Percentiles rank a stretch among this genome's conserved stretches.
phyloP scores from a whole-genome alignment of 441 rosid genomes.

The Pelargonium myrrhifolium region DNA sequence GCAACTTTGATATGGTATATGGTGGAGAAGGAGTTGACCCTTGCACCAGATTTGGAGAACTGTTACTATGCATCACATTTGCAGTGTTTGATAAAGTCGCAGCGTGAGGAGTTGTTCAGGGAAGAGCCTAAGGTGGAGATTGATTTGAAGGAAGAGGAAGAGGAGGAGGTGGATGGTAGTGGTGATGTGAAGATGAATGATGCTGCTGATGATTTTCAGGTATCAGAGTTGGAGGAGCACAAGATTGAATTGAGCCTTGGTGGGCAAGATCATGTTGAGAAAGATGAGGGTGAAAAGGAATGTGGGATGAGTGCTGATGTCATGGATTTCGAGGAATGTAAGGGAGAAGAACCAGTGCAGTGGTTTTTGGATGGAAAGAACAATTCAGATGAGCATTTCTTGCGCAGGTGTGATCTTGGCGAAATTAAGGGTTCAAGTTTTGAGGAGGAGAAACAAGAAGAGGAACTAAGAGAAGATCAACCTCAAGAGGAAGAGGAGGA shows the following conservation, averaged over 20 bases:
- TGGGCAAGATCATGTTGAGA: conserved; percentile 18
- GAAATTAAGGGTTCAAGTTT: conserved; percentile 16
- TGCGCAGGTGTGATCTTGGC: conserved; percentile 33
- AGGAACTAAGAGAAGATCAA: conserved; percentile 9
- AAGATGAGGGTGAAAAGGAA: conserved; percentile 27
- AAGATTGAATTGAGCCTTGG: conserved; percentile 44
- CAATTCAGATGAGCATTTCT: conserved; percentile 21
- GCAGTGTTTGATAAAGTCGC: conserved; percentile 58
- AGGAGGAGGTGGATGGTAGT: conserved; percentile 1
- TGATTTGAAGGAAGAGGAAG: conserved; percentile 32
- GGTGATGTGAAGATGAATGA: conserved; percentile 6
- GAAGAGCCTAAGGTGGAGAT: conserved; percentile 31
- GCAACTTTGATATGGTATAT: conserved; percentile 70
- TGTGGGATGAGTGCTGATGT: conserved; percentile 13
- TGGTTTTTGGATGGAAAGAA: conserved; percentile 26
- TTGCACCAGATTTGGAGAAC: conserved; percentile 33
- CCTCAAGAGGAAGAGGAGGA: conserved; percentile 24
- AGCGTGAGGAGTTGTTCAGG: conserved; percentile 35
- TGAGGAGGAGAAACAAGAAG: conserved; percentile 21
- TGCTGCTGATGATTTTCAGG: conserved; percentile 13
- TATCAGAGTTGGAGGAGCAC: conserved; percentile 37
- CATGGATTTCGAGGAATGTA: conserved; percentile 24
- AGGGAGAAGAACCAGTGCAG: conserved; percentile 23
- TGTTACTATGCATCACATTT: conserved; percentile 86
- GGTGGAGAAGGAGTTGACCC: conserved; percentile 73